phyloP scores from a whole-genome alignment of 176 grass and related monocot genomes.

The Oryza glumipatula region DNA sequence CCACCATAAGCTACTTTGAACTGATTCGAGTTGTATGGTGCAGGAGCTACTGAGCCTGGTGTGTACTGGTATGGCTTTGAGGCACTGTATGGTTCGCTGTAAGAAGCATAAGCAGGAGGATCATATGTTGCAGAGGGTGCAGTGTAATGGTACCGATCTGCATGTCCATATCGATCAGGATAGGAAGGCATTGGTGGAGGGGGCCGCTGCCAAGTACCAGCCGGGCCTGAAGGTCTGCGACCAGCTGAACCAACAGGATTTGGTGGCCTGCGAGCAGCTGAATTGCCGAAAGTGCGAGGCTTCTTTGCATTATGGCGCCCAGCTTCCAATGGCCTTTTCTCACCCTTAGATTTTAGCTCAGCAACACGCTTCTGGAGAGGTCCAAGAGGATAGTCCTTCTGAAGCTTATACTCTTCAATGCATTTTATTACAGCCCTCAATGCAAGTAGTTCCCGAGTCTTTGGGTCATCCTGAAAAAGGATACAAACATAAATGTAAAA shows the following conservation, averaged over 20 bases:
- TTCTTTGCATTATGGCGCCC: constrained; percentile 49
- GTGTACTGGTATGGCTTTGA: constrained; percentile 49
- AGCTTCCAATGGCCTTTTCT: constrained; percentile 54
- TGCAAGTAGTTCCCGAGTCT: constrained; percentile 54
- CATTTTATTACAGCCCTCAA: constrained; percentile 67
- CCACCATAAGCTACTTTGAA: constrained; percentile 42
- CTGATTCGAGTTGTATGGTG: constrained; percentile 41
- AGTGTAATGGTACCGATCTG: constrained; percentile 43
- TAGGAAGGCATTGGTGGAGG: constrained; percentile 41
- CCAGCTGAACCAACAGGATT: constrained; percentile 32
- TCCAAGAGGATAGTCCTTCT: constrained; percentile 68
- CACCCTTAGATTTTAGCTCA: constrained; percentile 64
- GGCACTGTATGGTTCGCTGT: constrained; percentile 30
- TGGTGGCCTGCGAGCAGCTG: constrained; percentile 40
- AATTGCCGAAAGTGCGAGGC: constrained; percentile 39
- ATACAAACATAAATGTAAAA: constrained; percentile 4
- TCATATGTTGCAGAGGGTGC: constrained; percentile 39
- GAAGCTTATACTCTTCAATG: constrained; percentile 75
- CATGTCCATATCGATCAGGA: constrained; percentile 48
- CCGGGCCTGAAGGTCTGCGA: constrained; percentile 45
- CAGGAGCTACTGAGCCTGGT: constrained; percentile 40
- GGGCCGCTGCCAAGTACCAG: constrained; percentile 49
- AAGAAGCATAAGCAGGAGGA: constrained; percentile 31
- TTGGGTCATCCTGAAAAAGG: constrained; percentile 56
- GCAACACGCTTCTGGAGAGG: constrained; percentile 72